Conservation (phyloP, 805 yeast genomes). For the Starmerella powellii region DNA sequence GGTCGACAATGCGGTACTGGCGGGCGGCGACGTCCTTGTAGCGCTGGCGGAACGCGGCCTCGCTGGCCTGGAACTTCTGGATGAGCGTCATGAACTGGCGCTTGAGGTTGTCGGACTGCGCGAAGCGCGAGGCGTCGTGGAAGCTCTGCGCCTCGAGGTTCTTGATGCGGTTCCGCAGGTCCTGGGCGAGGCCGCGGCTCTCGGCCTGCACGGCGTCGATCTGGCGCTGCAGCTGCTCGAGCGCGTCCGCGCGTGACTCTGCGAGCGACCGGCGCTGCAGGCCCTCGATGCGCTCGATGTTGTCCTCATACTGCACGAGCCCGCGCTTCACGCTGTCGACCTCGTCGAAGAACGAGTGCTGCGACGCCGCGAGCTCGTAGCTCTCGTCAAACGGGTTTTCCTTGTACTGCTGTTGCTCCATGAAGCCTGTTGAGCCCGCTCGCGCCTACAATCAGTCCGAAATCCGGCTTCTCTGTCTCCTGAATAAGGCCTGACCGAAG, state of each 20-base stretch:
- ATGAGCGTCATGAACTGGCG: slow-evolving; percentile 73
- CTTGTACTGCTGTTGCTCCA: slow-evolving; percentile 8
- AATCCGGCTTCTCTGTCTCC: too few species aligned
- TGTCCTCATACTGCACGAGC: slow-evolving; percentile 55
- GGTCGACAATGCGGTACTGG: slow-evolving; percentile 66
- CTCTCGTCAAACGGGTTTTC: slow-evolving; percentile 19
- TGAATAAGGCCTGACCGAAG: too few species aligned
- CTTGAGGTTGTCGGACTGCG: slow-evolving; percentile 83
- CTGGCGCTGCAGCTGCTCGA: slow-evolving; percentile 55
- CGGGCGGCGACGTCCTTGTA: slow-evolving; percentile 81
- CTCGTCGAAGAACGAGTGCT: slow-evolving; percentile 54
- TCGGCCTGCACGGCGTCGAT: slow-evolving; percentile 65
- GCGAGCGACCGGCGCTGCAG: slow-evolving; percentile 59
- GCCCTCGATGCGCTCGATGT: slow-evolving; percentile 55
- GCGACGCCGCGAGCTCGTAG: slow-evolving; percentile 16
- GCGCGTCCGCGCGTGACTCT: slow-evolving; percentile 59
- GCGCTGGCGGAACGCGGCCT: slow-evolving; percentile 72
- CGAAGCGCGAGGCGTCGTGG: slow-evolving; percentile 61
- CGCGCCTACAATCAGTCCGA: too few species aligned
- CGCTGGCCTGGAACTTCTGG: slow-evolving; percentile 75
- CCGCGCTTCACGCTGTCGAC: slow-evolving; percentile 55
- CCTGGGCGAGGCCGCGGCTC: slow-evolving; percentile 61
- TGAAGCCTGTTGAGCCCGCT: too few species aligned
- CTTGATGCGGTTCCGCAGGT: slow-evolving; percentile 65
- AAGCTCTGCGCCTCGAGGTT: slow-evolving; percentile 45